Base-by-base conservation (phyloP, 805 yeast genomes). In the Kluyveromyces starmeri region DNA sequence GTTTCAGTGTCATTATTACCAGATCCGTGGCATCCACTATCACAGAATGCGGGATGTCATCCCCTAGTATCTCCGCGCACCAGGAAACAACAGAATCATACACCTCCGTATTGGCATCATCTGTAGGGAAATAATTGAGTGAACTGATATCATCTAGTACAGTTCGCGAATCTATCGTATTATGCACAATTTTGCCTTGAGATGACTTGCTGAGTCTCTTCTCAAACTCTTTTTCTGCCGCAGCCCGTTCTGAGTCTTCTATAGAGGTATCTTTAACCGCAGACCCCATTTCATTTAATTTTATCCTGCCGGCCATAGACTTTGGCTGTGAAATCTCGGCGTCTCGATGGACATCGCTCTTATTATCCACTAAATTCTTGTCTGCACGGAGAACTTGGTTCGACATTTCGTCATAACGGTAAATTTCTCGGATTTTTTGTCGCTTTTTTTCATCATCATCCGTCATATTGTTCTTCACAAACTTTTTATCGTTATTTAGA, bases 21-120 rank as follows among this genome's bases (percentile, higher is more conserved):
- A 47, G 27, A 36, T 55, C 60, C 1, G 54, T 42, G 2, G 55
- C 53, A n/a, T 43, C 47, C 5, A 75, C 52, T 2, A 85, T 67
- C 2, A 76, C 71, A 27, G 75, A 83, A 37, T 81, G 85, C 7
- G 88, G 73, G n/a, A 83, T 72, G 52, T 86, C 96, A 32, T 65
- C 66, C 9, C 78, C 81, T 25, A 82, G 57, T 12, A 65, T 61
- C 2, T 60, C 53, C 5, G 70, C 65, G 4, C 82, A 71, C 75
- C 83, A 74, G 0, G 70, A 54, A 40, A 80, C 58, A n/a, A 85
- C 63, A 27, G 64, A 51, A 27, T 75, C 79, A 51, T 76, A 81
- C 0, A 64, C 53, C 20, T 61, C 64, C 2, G 65, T 54, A 11
- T 75, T 77, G 13, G 67, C 68, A 9, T 65, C 68, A 4, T 72